Conservation (phyloP, 257 asterid species). For the Solanum virginianum region DNA sequence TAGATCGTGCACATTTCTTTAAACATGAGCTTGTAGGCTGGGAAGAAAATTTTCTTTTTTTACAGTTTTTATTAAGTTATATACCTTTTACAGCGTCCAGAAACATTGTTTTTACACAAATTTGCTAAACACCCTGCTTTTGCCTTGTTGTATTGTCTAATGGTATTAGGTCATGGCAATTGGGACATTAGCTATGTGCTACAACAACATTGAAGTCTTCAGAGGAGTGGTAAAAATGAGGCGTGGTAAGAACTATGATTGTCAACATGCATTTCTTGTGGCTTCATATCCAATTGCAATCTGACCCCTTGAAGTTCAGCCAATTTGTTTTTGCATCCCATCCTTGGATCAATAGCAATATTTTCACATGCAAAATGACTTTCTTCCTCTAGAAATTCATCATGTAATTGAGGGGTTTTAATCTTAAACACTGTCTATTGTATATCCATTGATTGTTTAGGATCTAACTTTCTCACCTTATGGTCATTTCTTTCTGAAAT, state of each 20-base stretch:
- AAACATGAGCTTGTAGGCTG: not conserved
- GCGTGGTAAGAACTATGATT: slow-evolving; percentile 56
- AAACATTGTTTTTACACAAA: not conserved
- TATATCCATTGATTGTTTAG: not conserved
- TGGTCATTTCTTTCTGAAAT: not conserved
- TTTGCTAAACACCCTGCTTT: not conserved
- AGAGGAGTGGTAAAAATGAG: slow-evolving; percentile 96
- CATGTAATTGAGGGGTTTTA: not conserved
- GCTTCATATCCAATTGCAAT: not conserved
- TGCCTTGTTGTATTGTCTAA: not conserved
- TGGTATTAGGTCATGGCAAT: slow-evolving; percentile 82
- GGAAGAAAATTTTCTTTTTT: not conserved
- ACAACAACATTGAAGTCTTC: slow-evolving; percentile 83
- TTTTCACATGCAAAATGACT: not conserved
- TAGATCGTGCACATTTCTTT: not conserved
- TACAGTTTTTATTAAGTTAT: not conserved
- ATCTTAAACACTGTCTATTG: not conserved
- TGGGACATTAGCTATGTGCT: slow-evolving; percentile 91
- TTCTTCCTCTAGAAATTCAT: not conserved
- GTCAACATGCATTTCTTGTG: not conserved
- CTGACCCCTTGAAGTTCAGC: not conserved
- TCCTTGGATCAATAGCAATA: not conserved
- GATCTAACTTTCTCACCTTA: not conserved
- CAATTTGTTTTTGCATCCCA: not conserved
- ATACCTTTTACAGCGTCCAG: not conserved